A percentile compares a stretch with the other conserved stretches of the same genome.
Conservation (phyloP, 2,329 filamentous ascomycete genomes). For the Calonectria ilicicola region DNA sequence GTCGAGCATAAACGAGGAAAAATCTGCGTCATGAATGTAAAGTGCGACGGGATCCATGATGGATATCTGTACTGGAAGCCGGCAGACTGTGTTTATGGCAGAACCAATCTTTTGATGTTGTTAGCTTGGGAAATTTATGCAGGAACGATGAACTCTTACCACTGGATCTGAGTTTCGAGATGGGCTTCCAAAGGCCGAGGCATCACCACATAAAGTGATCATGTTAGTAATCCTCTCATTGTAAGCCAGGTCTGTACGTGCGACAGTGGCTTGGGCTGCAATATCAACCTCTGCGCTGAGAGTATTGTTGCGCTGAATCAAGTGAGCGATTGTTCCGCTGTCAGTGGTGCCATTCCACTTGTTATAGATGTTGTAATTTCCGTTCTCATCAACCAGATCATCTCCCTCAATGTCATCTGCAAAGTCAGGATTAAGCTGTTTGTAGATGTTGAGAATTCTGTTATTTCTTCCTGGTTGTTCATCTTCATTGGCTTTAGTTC, state of each 20-base stretch:
- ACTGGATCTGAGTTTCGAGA: neutral
- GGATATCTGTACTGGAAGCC: neutral
- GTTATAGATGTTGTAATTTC: conserved; percentile 12
- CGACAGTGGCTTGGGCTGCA: neutral
- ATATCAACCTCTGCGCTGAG: neutral
- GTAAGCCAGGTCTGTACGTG: neutral
- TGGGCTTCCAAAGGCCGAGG: neutral
- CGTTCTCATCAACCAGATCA: conserved; percentile 4
- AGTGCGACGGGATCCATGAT: neutral
- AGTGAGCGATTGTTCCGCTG: neutral
- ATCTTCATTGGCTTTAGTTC: neutral
- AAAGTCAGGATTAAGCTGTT: conserved; percentile 15
- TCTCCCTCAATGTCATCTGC: conserved; percentile 12
- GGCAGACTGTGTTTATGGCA: neutral
- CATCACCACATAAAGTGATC: neutral
- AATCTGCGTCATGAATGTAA: neutral
- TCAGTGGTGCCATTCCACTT: conserved; percentile 13
- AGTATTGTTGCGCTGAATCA: neutral
- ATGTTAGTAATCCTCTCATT: neutral
- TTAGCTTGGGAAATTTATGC: neutral
- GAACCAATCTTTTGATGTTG: neutral
- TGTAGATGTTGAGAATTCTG: conserved; percentile 12
- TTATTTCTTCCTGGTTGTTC: neutral
- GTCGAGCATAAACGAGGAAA: neutral
- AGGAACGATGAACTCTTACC: neutral